Percentiles rank a stretch among this genome's conserved stretches.
Evolutionary conservation across 129 eudicot genomes (phyloP).

Genomic region (Saussurea involucrata): DNA sequence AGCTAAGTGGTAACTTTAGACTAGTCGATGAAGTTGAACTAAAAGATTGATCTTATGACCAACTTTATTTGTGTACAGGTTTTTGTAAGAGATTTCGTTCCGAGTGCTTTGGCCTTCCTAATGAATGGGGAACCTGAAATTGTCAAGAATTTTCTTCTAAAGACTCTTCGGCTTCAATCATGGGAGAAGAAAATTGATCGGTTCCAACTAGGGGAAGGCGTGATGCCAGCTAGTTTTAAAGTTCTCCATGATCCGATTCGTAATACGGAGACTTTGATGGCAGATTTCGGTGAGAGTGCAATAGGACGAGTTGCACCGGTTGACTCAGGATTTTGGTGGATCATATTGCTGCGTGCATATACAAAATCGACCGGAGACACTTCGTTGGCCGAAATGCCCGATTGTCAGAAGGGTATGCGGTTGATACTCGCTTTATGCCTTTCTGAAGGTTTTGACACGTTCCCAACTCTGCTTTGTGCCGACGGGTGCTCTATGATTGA

Average conservation of each 20-base stretch:
- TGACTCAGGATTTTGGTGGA: conserved; percentile 99
- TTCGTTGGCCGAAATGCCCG: conserved; percentile 84
- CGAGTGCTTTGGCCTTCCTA: conserved; percentile 92
- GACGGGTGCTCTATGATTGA: conserved; percentile 99
- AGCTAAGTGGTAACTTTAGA: neutral
- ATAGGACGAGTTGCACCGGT: conserved; percentile 98
- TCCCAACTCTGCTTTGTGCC: conserved; percentile 97
- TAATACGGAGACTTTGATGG: conserved; percentile 75
- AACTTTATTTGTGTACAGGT: conserved; percentile 36
- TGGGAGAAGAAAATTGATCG: conserved; percentile 95
- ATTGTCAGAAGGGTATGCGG: conserved; percentile 94
- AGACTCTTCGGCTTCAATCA: conserved; percentile 92
- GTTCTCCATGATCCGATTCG: conserved; percentile 85
- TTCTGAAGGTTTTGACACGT: conserved; percentile 95
- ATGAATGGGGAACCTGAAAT: conserved; percentile 98
- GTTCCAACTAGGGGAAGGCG: conserved; percentile 92
- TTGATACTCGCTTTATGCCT: conserved; percentile 87
- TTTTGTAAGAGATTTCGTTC: conserved; percentile 83
- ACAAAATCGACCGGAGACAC: conserved; percentile 90
- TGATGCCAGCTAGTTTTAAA: conserved; percentile 98
- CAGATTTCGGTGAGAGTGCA: conserved; percentile 97
- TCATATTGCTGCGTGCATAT: conserved; percentile 85
- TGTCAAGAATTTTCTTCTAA: conserved; percentile 75
- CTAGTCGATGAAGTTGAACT: neutral
- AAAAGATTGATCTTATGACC: conserved; percentile 1